Percentiles rank a stretch among this genome's conserved stretches.
phyloP scores from a whole-genome alignment of 2,329 filamentous ascomycete species.

The Aspergillus carbonarius region DNA sequence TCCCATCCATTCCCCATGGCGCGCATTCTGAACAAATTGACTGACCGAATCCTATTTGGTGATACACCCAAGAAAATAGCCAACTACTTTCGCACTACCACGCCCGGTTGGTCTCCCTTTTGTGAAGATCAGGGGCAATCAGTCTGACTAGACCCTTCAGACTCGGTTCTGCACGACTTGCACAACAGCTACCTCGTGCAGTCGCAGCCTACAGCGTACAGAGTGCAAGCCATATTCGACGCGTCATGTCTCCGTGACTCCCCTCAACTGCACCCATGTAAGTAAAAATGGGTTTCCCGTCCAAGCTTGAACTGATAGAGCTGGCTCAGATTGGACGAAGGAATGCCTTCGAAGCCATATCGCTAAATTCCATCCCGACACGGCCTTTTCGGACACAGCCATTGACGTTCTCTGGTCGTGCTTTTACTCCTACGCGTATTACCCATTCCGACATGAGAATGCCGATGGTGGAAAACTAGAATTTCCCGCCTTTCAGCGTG shows the following conservation, averaged over 20 bases:
- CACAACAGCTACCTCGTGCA: too few species aligned
- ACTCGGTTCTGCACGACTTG: too few species aligned
- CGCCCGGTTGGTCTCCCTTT: too few species aligned
- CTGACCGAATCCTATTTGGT: too few species aligned
- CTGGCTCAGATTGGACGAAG: background rate
- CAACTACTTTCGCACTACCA: too few species aligned
- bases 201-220: too few species aligned
- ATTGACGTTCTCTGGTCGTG: background rate
- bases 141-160: too few species aligned
- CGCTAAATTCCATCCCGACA: background rate
- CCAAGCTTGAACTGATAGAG: background rate
- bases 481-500: background rate
- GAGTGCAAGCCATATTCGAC: background rate
- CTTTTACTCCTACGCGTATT: background rate
- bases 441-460: background rate
- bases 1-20: too few species aligned
- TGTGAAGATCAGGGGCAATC: too few species aligned
- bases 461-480: background rate
- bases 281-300: background rate
- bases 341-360: background rate
- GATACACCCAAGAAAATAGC: too few species aligned
- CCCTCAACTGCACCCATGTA: background rate
- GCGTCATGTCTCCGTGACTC: background rate
- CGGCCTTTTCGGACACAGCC: background rate
- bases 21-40: too few species aligned